A percentile compares a stretch with the other conserved stretches of the same genome.
Conservation (phyloP, 371 early-diverging fungal genomes). For the Fennellomyces sp. region DNA sequence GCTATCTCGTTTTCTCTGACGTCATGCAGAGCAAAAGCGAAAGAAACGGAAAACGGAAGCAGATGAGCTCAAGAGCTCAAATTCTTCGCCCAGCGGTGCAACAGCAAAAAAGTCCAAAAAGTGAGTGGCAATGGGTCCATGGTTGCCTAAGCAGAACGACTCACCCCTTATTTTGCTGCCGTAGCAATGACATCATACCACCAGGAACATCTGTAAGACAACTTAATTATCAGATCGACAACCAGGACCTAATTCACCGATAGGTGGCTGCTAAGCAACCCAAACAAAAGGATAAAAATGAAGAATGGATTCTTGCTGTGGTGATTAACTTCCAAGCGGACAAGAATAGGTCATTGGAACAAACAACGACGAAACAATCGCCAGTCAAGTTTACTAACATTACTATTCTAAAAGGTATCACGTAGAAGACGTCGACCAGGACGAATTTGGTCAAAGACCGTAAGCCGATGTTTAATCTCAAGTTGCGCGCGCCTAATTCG, state of each 20-base stretch:
- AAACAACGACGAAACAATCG: too few species aligned
- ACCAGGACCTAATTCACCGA: neutral
- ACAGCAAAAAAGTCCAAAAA: constrained; percentile 53
- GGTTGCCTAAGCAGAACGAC: too few species aligned
- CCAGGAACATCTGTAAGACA: constrained; percentile 19
- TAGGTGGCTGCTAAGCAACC: constrained; percentile 69
- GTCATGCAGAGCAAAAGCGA: constrained; percentile 35
- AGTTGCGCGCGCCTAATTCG: neutral
- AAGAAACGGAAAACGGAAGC: constrained; percentile 72
- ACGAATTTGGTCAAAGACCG: constrained; percentile 67
- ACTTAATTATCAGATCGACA: neutral
- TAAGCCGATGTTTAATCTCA: constrained; percentile 24
- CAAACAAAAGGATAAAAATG: constrained; percentile 63
- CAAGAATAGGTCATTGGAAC: constrained; percentile 70
- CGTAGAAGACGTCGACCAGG: constrained; percentile 79
- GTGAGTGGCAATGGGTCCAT: constrained; percentile 23
- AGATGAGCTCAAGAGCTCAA: constrained; percentile 39
- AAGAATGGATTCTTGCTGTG: constrained; percentile 80
- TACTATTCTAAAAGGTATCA: constrained; percentile 47
- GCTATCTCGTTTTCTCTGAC: neutral
- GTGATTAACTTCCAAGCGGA: constrained; percentile 67
- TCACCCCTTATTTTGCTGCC: neutral
- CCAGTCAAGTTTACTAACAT: too few species aligned
- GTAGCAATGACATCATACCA: constrained; percentile 14
- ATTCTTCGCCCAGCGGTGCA: constrained; percentile 13